A percentile compares a stretch with the other conserved stretches of the same genome.
phyloP scores from a whole-genome alignment of 768 basidiomycete species.

The Candolleomyces eurysporus region DNA sequence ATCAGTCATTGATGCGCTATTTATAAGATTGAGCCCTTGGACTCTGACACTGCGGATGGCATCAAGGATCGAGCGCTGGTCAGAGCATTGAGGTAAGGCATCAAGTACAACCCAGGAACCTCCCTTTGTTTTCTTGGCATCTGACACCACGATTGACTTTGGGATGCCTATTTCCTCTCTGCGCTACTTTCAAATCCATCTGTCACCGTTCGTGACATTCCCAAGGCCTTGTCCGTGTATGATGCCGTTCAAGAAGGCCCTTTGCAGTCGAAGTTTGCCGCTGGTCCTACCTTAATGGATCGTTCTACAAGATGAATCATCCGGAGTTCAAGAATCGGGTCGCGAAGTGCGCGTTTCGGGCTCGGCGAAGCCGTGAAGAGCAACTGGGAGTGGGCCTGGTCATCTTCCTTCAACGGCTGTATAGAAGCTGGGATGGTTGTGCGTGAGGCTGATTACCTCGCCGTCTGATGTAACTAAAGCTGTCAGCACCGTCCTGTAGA shows the following conservation, averaged over 20 bases:
- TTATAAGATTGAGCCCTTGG: constrained; percentile 15
- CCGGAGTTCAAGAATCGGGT: constrained; percentile 27
- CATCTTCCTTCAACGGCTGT: too few relatives aligned
- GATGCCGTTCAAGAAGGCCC: constrained; percentile 35
- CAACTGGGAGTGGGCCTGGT: constrained; percentile 41
- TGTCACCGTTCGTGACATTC: constrained; percentile 22
- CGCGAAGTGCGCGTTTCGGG: constrained; percentile 13
- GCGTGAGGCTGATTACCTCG: constrained; percentile 5
- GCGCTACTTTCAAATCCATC: constrained; percentile 36
- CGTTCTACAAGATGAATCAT: constrained; percentile 32
- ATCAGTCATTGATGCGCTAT: constrained; percentile 19
- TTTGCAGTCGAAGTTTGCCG: constrained; percentile 28
- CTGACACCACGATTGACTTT: too few relatives aligned
- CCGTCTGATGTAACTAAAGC: constrained; percentile 2
- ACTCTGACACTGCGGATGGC: constrained; percentile 14
- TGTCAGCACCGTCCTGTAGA: constrained; percentile 4
- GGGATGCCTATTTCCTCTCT: constrained; percentile 44
- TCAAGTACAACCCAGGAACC: constrained; percentile 24
- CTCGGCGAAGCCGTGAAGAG: constrained; percentile 25
- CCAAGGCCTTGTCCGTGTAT: constrained; percentile 32
- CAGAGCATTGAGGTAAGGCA: constrained; percentile 42
- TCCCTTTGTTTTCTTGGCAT: constrained; percentile 17
- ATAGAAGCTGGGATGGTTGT: constrained; percentile 6
- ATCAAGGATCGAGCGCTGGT: constrained; percentile 47
- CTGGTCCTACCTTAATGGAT: constrained; percentile 25